Conservation (phyloP, 306 rosid species). For the Pyrus pyrifolia region DNA sequence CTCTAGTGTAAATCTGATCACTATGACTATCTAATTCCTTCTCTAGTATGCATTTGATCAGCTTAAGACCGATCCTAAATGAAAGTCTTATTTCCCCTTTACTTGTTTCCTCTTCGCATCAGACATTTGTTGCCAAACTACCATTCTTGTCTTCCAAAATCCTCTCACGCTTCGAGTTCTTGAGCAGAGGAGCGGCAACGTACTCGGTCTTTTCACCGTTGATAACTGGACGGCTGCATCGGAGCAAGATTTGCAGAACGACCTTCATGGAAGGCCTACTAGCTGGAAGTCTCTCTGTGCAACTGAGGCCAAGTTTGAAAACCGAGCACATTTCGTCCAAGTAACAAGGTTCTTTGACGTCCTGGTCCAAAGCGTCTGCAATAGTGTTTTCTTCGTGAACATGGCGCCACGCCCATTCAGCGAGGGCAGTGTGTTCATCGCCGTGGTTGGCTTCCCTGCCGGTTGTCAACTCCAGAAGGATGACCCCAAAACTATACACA, state of each 20-base stretch:
- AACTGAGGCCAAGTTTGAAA: conserved; percentile 56
- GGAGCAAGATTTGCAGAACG: conserved; percentile 41
- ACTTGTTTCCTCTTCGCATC: background rate
- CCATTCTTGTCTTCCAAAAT: conserved; percentile 22
- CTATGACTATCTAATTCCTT: background rate
- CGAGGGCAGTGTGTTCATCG: conserved; percentile 54
- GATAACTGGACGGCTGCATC: conserved; percentile 1
- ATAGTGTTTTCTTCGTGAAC: conserved; percentile 29
- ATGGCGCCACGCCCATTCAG: conserved; percentile 58
- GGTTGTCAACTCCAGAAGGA: conserved; percentile 62
- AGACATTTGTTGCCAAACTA: background rate
- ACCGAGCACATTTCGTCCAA: conserved; percentile 46
- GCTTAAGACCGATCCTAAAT: background rate
- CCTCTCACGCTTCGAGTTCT: conserved; percentile 35
- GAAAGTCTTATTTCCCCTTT: background rate
- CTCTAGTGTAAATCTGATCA: no score
- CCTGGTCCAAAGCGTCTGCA: conserved; percentile 49
- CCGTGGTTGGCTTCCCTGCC: conserved; percentile 61
- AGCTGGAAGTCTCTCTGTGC: conserved; percentile 44
- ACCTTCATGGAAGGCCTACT: conserved; percentile 71
- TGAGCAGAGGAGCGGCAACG: conserved; percentile 45
- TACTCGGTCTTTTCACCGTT: conserved; percentile 17
- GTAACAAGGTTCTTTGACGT: conserved; percentile 36
- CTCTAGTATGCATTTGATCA: background rate
- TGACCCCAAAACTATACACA: conserved; percentile 69